Base-by-base conservation (phyloP, 2,329 filamentous ascomycete genomes). In the Clarireedia hainanense region DNA sequence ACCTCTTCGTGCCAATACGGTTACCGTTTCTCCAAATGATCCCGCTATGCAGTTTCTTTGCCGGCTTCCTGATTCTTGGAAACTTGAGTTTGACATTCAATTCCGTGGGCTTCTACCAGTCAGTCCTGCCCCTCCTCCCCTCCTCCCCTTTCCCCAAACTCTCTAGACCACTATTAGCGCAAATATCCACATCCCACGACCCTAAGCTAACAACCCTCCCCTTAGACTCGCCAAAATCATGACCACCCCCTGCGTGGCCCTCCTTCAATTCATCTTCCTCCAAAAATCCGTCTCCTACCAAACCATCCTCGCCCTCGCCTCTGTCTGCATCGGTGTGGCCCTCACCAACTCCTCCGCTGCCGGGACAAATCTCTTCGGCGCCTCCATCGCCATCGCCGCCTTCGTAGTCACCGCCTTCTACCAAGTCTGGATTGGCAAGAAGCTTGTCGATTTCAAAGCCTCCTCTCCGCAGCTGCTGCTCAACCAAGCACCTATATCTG, bases 371-470 rank as follows among this genome's bases (percentile, higher is more conserved):
- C 67, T 69, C n/a, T 66, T 73, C 12, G 74, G 74, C 26, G 70
- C 72, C 24, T 71, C 73, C 12, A 70, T 75, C 56, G 73, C 74
- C 1, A 68, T 70, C 4, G 63, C 72, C 36, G 73, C 74, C 7
- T 75, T 75, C 58, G 71, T 69, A 55, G 71, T 72, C 2, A 75
- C 74, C 7, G 73, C 73, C 1, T 71, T 75, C 47, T 75, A 75
- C 58, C 73, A 75, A 63, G 74, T 75, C 47, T 75, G 73, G 74
- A 75, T 75, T 56, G 73, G 73, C 60, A 75, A 75, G 69, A 75
- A 75, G 64, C 75, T 75, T 55, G 70, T 72, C 55, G 74, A 75
- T 60, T 74, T 75, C 47, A 47, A 47, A 1, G 73, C 74, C 12
- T 71, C 72, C 0, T 71, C 70, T 40, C 72, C 73, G 2, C 74